Evolutionary conservation across 2,329 filamentous ascomycete species (phyloP), one percentile per base, ranked within the genome.

Genomic region (Neonectria magnoliae): DNA sequence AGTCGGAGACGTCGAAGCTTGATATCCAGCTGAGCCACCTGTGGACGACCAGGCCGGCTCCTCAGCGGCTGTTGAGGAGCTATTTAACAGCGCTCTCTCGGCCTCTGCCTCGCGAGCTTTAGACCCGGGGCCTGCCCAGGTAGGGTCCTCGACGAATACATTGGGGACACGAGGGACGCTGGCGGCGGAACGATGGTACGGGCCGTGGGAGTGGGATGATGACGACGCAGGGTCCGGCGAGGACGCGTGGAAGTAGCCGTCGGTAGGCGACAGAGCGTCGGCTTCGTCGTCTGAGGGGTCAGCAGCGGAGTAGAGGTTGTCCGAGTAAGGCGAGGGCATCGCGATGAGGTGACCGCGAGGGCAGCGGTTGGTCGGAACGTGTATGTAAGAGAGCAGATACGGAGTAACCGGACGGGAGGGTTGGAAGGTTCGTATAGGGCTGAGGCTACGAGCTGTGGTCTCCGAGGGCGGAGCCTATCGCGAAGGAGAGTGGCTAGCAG

Each of bases 211-310:
- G 45, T 33, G 36, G 27, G 42, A 62, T 20, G 29, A 62, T 50
- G 70, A 73, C 64, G 75, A 71, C 62, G 71, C 67, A 13, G 57
- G 64, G 55, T 62, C 69, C 20, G 70, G 71, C 60, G 77, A 79
- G 29, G 80, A 80, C 73, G 78, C 76, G 70, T 79, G 78, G 72
- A 86, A 86, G 79, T 85, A 85, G 38, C 83, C 84, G 65, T 87
- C 82, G n/a, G 83, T 81, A 42, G 84, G 84, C 31, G 84, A 86
- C 60, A 85, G 76, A 44, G 77, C 76, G 60, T 80, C 76, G 57
- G 76, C 57, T 31, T 80, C 71, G 42, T 79, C 75, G 62, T 75
- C 76, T 52, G 80, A 80, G 13, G 45, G 38, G 75, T 81, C 79
- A 57, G 75, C 71, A 65, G 75, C 78, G 63, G 81, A 82, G 76